Evolutionary conservation across 108 stramenopile genomes (phyloP).

Genomic region (Nitzschia sp.): DNA sequence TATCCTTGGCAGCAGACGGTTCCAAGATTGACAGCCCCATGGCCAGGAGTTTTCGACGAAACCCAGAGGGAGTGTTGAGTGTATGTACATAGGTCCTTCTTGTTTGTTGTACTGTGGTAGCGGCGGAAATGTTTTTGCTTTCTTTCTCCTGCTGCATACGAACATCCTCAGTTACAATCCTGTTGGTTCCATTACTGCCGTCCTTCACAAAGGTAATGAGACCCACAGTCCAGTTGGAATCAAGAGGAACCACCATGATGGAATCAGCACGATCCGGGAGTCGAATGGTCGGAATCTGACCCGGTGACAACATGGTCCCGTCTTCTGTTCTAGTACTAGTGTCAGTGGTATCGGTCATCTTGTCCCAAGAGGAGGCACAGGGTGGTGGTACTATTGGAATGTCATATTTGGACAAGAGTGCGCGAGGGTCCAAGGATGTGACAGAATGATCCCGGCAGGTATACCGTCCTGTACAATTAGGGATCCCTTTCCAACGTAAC

Average conservation of each 20-base stretch:
- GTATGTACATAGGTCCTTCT: constrained; percentile 44
- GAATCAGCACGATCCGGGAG: constrained; percentile 34
- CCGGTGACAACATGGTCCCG: too few species aligned
- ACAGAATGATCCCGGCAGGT: constrained; percentile 45
- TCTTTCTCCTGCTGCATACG: too few species aligned
- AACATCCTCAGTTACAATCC: too few species aligned
- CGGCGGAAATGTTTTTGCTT: too few species aligned
- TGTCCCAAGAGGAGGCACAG: too few species aligned
- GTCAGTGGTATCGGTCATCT: too few species aligned
- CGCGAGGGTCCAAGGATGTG: constrained; percentile 12
- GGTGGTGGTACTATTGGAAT: constrained; percentile 5
- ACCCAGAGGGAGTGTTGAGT: constrained; percentile 49
- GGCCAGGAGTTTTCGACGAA: constrained; percentile 45
- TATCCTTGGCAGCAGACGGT: too few species aligned
- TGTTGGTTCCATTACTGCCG: too few species aligned
- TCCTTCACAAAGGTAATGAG: constrained; percentile 46
- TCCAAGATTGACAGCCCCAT: constrained; percentile 8
- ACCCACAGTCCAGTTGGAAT: constrained; percentile 27
- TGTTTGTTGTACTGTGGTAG: too few species aligned
- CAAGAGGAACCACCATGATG: constrained; percentile 45
- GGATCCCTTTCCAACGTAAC: constrained; percentile 49
- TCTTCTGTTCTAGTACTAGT: too few species aligned
- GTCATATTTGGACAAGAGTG: constrained; percentile 29
- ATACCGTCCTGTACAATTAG: constrained; percentile 54
- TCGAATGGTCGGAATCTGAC: constrained; percentile 20